These are phyloP conservation scores for Tolypocladium ophioglossoides DNA, from an alignment of 2,329 filamentous ascomycete genomes.

Conservation along the genomic window DNA sequence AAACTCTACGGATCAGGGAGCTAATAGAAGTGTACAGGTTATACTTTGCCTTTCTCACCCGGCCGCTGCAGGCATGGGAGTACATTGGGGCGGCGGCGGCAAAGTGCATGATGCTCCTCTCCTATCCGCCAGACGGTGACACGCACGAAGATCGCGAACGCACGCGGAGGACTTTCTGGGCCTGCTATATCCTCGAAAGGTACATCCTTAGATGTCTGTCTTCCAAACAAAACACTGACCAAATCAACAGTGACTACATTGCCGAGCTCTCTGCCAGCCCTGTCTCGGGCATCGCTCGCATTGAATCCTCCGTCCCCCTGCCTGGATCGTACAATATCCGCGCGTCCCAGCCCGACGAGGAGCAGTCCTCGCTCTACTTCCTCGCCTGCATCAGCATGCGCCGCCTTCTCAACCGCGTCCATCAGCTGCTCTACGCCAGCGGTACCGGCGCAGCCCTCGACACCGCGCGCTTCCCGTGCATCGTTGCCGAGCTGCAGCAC, in stretches of 20 bases:
- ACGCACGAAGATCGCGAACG: constrained; percentile 32
- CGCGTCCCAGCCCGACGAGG: constrained; percentile 22
- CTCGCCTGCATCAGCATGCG: constrained; percentile 42
- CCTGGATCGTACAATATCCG: constrained; percentile 38
- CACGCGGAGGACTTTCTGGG: constrained; percentile 41
- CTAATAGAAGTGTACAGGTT: no score
- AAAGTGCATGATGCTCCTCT: constrained; percentile 37
- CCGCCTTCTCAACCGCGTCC: constrained; percentile 34
- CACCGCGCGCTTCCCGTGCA: constrained; percentile 31
- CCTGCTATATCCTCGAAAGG: constrained; percentile 44
- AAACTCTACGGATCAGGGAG: no score
- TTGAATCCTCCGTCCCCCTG: constrained; percentile 35
- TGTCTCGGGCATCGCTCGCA: constrained; percentile 36
- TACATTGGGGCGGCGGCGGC: constrained; percentile 37
- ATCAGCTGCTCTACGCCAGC: constrained; percentile 37
- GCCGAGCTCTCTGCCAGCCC: constrained; percentile 40
- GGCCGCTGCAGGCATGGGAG: constrained; percentile 41
- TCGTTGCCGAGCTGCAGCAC: constrained; percentile 36
- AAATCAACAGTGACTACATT: constrained; percentile 32
- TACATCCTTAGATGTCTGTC: no score
- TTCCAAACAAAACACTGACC: no score
- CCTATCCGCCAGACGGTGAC: constrained; percentile 26
- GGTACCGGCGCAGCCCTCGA: constrained; percentile 33
- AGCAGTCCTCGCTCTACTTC: constrained; percentile 41
- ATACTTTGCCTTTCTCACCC: constrained; percentile 38